Evolutionary conservation across 805 yeast genomes (phyloP).

Genomic region (Scheffersomyces ergatensis): DNA sequence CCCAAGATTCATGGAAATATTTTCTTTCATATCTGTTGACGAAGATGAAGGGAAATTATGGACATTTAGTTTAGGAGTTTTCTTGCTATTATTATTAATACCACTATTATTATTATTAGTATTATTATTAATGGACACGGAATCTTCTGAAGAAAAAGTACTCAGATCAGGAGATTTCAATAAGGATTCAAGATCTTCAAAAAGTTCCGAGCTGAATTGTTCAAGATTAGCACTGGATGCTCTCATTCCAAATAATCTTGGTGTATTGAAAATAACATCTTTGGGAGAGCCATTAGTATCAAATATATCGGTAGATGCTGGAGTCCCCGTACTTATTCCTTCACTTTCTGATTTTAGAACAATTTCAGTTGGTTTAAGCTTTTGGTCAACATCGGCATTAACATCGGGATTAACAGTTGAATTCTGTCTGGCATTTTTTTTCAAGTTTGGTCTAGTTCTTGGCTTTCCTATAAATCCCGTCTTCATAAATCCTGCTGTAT

Average conservation of each 20-base stretch:
- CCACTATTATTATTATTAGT: neutral
- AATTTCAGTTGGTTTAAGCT: neutral
- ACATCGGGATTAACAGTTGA: neutral
- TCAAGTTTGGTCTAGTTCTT: conserved; percentile 1
- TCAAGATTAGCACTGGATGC: conserved; percentile 16
- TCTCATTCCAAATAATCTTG: conserved; percentile 1
- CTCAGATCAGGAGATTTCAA: conserved; percentile 8
- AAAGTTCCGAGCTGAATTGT: conserved; percentile 19
- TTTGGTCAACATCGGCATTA: neutral
- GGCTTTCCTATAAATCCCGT: conserved; percentile 5
- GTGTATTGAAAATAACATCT: neutral
- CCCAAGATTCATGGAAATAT: conserved; percentile 1
- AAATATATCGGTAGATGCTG: neutral
- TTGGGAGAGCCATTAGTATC: neutral
- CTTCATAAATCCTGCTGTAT: conserved; percentile 1
- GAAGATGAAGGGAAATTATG: neutral
- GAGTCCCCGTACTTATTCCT: neutral
- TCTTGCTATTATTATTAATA: neutral
- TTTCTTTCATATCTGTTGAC: neutral
- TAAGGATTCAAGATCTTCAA: conserved; percentile 22
- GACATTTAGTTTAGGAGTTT: too few species aligned
- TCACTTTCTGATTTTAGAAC: neutral
- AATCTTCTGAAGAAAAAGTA: neutral
- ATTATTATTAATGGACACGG: neutral
- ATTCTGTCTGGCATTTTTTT: conserved; percentile 1